These are phyloP conservation scores for Biscogniauxia mediterranea DNA, from an alignment of 2,329 filamentous ascomycete species.

Conservation along the genomic window DNA sequence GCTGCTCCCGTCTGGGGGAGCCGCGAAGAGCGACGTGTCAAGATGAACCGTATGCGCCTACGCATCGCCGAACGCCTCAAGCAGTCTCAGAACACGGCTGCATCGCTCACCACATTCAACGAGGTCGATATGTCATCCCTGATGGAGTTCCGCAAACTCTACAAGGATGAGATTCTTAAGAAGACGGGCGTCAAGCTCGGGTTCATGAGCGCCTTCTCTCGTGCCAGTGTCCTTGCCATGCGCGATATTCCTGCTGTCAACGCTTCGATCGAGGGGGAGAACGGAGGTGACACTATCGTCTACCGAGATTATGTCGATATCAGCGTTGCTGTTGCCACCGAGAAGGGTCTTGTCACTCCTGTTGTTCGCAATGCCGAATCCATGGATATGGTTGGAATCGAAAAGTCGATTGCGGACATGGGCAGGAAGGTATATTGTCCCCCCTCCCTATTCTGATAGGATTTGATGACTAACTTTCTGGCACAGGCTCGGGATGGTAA, in stretches of 20 bases:
- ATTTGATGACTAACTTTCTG: conserved; percentile 8
- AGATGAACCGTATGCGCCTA: conserved; percentile 99
- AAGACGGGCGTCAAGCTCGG: conserved; percentile 96
- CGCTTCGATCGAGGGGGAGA: conserved; percentile 92
- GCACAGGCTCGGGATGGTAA: conserved; percentile 88
- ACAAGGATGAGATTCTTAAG: conserved; percentile 95
- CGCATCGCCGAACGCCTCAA: conserved; percentile 96
- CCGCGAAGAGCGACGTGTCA: conserved; percentile 89
- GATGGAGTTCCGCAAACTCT: conserved; percentile 95
- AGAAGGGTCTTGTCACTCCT: conserved; percentile 95
- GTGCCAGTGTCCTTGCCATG: conserved; percentile 87
- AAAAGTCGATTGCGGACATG: conserved; percentile 86
- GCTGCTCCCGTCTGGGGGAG: conserved; percentile 56
- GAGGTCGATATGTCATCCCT: conserved; percentile 98
- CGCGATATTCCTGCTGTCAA: conserved; percentile 93
- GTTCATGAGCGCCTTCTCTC: conserved; percentile 99
- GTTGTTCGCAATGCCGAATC: conserved; percentile 91
- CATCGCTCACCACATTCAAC: conserved; percentile 96
- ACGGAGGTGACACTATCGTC: conserved; percentile 94
- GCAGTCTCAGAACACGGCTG: conserved; percentile 98
- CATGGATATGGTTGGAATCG: conserved; percentile 84
- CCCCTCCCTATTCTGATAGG: conserved; percentile 2
- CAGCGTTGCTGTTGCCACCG: conserved; percentile 93
- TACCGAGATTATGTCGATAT: conserved; percentile 98
- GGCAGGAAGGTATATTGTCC: conserved; percentile 76